Base-by-base conservation (phyloP, 805 yeast species). In the Candida gorgasii region DNA sequence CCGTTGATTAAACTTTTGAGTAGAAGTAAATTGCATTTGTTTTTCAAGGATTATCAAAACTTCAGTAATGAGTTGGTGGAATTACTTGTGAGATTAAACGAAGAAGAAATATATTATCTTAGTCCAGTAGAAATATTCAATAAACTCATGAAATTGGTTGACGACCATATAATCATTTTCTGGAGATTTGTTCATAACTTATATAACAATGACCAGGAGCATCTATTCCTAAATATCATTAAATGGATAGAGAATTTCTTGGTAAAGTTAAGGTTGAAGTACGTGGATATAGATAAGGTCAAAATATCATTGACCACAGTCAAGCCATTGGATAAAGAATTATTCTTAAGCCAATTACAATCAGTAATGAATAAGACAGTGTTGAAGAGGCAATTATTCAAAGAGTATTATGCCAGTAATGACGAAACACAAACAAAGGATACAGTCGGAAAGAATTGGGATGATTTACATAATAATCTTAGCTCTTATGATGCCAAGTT, bases 131-230 rank as follows among this genome's bases (percentile, higher is more conserved):
- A 85, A 48, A 75, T 86, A 46, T 90, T 88, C 24, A 76, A 81
- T 48, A 73, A 76, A 32, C 76, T 92, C 29, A 78, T 85, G 57
- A 69, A 69, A 8, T 65, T 92, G 14, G 75, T 89, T 31, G 80
- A 81, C 32, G 77, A 78, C 20, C 95, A 90, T 59, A 86, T 87
- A 50, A 80, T 78, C 43, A 72, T 82, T 9, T 73, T 87, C 36
- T 87, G 87, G 69, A 68, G 68, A 40, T 93, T 92, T 55, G 72
- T 92, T 44, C 92, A 88, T 56, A 82, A 85, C 40, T 78, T 89
- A n/a, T 89, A 90, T 60, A 47, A 73, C n/a, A 80, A 86, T 49
- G 98, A 92, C 56, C 70, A 79, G 27, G 77, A 78, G 23, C 78
- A 81, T 4, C 65, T 92, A 4, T 92, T 92, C 63, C 79, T 82